Base-by-base conservation (phyloP, 2,329 filamentous ascomycete species). In the Nemania abortiva region DNA sequence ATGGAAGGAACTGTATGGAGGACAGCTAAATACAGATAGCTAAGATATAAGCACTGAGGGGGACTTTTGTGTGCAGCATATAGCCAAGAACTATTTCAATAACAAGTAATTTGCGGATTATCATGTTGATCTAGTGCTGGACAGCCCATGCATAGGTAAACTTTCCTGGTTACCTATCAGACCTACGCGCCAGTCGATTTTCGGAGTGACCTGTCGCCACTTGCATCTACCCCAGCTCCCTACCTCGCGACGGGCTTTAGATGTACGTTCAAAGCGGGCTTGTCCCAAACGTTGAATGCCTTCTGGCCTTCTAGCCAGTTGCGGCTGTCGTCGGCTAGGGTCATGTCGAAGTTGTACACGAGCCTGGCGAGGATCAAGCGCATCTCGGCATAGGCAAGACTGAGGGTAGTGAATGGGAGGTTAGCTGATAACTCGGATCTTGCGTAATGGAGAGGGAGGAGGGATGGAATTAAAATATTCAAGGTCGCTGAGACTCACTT, bases 351-450 rank as follows among this genome's bases (percentile, higher is more conserved):
- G 56, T 80, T 79, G 58, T 73, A 83, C 1, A 83, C 53, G 7
- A 83, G 58, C 18, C 75, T 76, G 2, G 80, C 78, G 4, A 83
- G 68, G 39, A 82, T 80, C 29, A 83, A 66, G 15, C 81, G 78
- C 80, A 83, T 82, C 72, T 83, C 82, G n/a, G 76, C 77, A 57
- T 82, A 81, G 13, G 82, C 82, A 29, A 83, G 76, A 61, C 79
- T 82, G 54, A 37, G 20, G 34, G n/a, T 27, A 9, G 24, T 2
- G 42, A 13, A 52, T 10, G n/a, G 27, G 45, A 31, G 1, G 34
- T 64, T 49, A 66, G 62, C 22, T 42, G 24, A 9, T 3, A 20
- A 10, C 39, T 5, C 27, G 34, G 5, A 34, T 37, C 15, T 5
- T 13, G 10, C 22, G 6, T 15, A 42, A 42, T 7, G 53, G 34